A percentile compares a stretch with the other conserved stretches of the same genome.
These are phyloP conservation scores for Phycomyces blakesleeanus DNA, from an alignment of 192 early-diverging fungal genomes.

Conservation along the genomic window DNA sequence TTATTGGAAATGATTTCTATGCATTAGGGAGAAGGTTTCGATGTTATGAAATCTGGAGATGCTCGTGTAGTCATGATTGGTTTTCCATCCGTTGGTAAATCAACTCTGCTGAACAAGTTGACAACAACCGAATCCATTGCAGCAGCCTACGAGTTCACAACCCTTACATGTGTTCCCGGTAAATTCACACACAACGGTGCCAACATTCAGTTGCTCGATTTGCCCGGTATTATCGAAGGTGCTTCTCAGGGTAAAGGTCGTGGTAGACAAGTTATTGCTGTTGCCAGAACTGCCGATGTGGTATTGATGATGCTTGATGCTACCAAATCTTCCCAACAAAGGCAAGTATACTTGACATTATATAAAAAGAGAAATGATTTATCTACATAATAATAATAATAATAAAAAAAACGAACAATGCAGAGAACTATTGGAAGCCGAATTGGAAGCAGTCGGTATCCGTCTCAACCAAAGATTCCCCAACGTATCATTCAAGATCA, in stretches of 20 bases:
- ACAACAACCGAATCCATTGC: conserved; percentile 91
- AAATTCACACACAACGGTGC: conserved; percentile 95
- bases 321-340: conserved; percentile 84
- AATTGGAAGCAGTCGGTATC: conserved; percentile 95
- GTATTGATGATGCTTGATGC: conserved; percentile 99
- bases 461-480: conserved; percentile 82
- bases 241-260: conserved; percentile 97
- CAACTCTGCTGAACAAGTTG: conserved; percentile 88
- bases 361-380: background rate
- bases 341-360: conserved; percentile 24
- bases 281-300: conserved; percentile 93
- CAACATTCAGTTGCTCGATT: conserved; percentile 94
- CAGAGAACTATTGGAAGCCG: conserved; percentile 76
- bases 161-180: conserved; percentile 91
- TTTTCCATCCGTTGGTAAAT: conserved; percentile 99
- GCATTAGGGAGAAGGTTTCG: conserved; percentile 86
- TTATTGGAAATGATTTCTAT: too few species aligned
- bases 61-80: conserved; percentile 93
- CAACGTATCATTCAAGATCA: conserved; percentile 97
- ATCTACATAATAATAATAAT: too few species aligned
- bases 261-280: conserved; percentile 96
- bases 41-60: conserved; percentile 96
- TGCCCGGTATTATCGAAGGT: conserved; percentile 98
- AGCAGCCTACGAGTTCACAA: conserved; percentile 93
- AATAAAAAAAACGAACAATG: background rate